phyloP scores from a whole-genome alignment of 768 basidiomycete genomes.

The Tylopilus sp. region DNA sequence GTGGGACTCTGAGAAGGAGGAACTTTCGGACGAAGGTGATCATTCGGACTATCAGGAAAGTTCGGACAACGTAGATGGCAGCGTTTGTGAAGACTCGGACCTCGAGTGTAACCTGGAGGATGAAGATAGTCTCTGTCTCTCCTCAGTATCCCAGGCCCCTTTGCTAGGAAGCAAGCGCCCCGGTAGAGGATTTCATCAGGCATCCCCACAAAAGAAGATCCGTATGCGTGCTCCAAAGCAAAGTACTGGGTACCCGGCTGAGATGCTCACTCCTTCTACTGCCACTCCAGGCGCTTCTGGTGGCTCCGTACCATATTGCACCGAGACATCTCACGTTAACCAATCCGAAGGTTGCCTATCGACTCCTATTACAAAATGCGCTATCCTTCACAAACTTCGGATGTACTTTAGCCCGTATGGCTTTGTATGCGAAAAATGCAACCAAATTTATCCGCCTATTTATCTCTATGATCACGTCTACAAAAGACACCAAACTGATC shows the following conservation, averaged over 20 bases:
- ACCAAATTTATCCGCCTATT: not conserved
- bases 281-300: not conserved
- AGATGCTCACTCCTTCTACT: not conserved
- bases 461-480: not conserved
- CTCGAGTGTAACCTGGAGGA: no score
- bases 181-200: not conserved
- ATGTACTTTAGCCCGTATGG: not conserved
- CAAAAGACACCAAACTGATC: not conserved
- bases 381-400: not conserved
- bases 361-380: not conserved
- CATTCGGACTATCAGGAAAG: no score
- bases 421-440: not conserved
- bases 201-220: not conserved
- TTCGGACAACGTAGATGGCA: no score
- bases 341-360: not conserved
- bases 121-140: no score
- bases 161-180: not conserved
- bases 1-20: no score
- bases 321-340: not conserved
- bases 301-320: not conserved
- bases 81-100: no score
- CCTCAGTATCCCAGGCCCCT: not conserved
- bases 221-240: not conserved
- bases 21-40: no score
- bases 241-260: not conserved